These are phyloP conservation scores for Eruca vesicaria DNA, from an alignment of 441 rosid species.

Conservation along the genomic window DNA sequence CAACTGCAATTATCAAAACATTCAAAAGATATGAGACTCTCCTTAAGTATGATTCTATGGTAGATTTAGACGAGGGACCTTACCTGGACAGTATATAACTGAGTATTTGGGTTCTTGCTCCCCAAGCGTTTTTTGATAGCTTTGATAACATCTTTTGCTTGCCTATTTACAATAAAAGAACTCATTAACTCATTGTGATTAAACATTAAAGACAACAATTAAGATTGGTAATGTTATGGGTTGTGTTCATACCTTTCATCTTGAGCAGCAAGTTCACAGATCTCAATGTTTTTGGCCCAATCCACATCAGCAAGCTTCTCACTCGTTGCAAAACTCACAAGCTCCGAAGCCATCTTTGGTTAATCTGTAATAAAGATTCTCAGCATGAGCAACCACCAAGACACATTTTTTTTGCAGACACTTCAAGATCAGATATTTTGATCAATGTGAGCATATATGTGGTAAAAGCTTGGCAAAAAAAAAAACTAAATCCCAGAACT, in stretches of 20 bases:
- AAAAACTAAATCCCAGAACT: slow-evolving; percentile 29
- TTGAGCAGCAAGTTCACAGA: slow-evolving; percentile 80
- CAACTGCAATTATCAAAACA: slow-evolving; percentile 50
- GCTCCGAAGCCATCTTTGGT: slow-evolving; percentile 81
- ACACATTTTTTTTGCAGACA: not conserved
- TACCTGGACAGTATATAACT: slow-evolving; percentile 85
- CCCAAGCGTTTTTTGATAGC: slow-evolving; percentile 88
- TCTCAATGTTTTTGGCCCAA: slow-evolving; percentile 88
- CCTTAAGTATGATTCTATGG: not conserved
- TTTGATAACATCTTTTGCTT: slow-evolving; percentile 79
- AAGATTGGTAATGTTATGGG: not conserved
- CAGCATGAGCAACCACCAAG: slow-evolving; percentile 7
- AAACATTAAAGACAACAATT: slow-evolving; percentile 1
- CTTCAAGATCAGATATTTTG: not conserved
- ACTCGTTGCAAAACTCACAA: slow-evolving; percentile 80
- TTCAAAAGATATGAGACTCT: not conserved
- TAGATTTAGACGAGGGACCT: slow-evolving; percentile 28
- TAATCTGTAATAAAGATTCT: slow-evolving; percentile 26
- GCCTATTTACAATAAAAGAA: slow-evolving; percentile 48
- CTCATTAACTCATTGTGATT: slow-evolving; percentile 12
- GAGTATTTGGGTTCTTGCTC: slow-evolving; percentile 67
- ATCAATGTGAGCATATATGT: not conserved
- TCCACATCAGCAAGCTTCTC: slow-evolving; percentile 82
- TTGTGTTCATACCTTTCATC: slow-evolving; percentile 60
- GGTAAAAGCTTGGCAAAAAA: not conserved